phyloP scores from a whole-genome alignment of 2,329 filamentous ascomycete genomes.

The Furcasterigmium furcatum region DNA sequence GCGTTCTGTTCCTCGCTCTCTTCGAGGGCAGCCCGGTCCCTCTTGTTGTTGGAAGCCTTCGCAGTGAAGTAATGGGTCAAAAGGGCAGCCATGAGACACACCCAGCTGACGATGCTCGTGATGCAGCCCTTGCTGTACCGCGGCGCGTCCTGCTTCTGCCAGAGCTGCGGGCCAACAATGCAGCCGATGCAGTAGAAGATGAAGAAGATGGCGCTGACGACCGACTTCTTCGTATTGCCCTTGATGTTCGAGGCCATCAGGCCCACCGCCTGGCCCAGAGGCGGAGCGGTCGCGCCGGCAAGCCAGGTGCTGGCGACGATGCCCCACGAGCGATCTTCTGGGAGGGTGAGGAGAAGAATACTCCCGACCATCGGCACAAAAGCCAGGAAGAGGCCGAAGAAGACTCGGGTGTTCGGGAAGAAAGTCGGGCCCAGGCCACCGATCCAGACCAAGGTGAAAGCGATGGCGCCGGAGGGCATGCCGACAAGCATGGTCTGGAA shows the following conservation, averaged over 20 bases:
- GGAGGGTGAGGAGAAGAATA: slow-evolving; percentile 12
- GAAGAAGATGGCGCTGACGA: slow-evolving; percentile 19
- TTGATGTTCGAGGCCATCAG: slow-evolving; percentile 18
- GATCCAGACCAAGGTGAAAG: slow-evolving; percentile 7
- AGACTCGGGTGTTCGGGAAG: slow-evolving; percentile 14
- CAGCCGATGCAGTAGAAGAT: slow-evolving; percentile 18
- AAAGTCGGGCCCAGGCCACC: slow-evolving; percentile 14
- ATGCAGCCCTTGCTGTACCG: slow-evolving; percentile 15
- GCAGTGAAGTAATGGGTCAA: slow-evolving; percentile 2
- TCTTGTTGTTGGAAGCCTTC: slow-evolving; percentile 1
- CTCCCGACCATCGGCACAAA: slow-evolving; percentile 6
- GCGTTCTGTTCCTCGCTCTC: not conserved
- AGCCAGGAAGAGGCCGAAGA: slow-evolving; percentile 15
- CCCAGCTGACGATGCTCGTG: slow-evolving; percentile 13
- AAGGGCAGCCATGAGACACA: slow-evolving; percentile 8
- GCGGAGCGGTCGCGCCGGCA: slow-evolving; percentile 6
- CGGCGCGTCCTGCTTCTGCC: slow-evolving; percentile 16
- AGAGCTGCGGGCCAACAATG: slow-evolving; percentile 18
- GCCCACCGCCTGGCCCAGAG: slow-evolving; percentile 2
- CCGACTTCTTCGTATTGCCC: slow-evolving; percentile 22
- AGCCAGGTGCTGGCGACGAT: slow-evolving; percentile 20
- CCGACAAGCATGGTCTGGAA: slow-evolving; percentile 13
- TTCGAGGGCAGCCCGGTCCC: not conserved
- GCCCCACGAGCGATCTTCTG: slow-evolving; percentile 13
- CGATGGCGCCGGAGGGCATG: slow-evolving; percentile 6